phyloP scores from a whole-genome alignment of 768 basidiomycete species.

The Tricholoma bakamatsutake region DNA sequence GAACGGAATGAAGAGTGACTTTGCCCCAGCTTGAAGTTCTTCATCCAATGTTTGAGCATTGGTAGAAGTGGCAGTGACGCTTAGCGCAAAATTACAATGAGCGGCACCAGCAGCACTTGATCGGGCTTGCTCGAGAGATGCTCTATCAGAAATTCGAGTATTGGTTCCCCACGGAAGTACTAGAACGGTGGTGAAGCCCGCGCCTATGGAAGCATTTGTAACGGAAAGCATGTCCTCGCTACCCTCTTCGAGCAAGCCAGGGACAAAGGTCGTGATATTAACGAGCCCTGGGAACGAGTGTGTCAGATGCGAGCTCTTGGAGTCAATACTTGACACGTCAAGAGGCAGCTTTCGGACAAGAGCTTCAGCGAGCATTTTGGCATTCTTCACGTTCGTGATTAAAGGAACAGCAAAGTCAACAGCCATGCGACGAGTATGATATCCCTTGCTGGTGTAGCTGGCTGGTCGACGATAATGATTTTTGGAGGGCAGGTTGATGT shows the following conservation, averaged over 20 bases:
- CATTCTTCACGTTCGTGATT: constrained; percentile 98
- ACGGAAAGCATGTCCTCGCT: constrained; percentile 59
- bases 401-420: constrained; percentile 97
- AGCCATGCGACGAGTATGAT: constrained; percentile 95
- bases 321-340: constrained; percentile 86
- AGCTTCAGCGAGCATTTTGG: constrained; percentile 93
- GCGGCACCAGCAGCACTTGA: constrained; percentile 56
- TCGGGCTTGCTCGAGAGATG: constrained; percentile 64
- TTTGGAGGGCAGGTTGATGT: constrained; percentile 98
- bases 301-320: constrained; percentile 89
- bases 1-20: constrained; percentile 84
- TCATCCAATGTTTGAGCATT: constrained; percentile 66
- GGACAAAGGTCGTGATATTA: constrained; percentile 84
- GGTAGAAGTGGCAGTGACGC: constrained; percentile 64
- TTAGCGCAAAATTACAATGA: constrained; percentile 85
- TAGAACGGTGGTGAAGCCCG: constrained; percentile 85
- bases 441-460: constrained; percentile 95
- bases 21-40: constrained; percentile 73
- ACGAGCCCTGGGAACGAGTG: constrained; percentile 89
- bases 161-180: constrained; percentile 67
- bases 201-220: constrained; percentile 78
- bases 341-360: constrained; percentile 85
- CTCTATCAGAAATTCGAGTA: constrained; percentile 59
- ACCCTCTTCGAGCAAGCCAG: constrained; percentile 49
- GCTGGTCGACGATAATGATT: constrained; percentile 97